These are phyloP conservation scores for Mycena sp. DNA, from an alignment of 1,284 basidiomycete genomes.

Conservation along the genomic window DNA sequence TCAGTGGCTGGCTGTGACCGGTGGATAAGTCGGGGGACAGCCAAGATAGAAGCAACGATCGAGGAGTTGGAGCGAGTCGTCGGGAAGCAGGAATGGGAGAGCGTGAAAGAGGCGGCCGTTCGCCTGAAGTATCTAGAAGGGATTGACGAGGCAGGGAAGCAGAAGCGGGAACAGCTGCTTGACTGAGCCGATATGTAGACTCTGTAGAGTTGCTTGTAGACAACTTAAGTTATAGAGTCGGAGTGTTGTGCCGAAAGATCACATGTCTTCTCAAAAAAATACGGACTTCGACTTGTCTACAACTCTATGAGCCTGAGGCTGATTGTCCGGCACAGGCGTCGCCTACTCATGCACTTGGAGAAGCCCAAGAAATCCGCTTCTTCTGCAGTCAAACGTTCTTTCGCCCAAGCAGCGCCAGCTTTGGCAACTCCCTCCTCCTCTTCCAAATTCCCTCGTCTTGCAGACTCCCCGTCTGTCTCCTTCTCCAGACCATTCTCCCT, in stretches of 20 bases:
- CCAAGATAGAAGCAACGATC: conserved; percentile 59
- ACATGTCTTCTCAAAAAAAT: neutral
- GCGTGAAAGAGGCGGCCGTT: conserved; percentile 69
- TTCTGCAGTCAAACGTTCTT: conserved; percentile 51
- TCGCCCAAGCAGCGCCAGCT: conserved; percentile 35
- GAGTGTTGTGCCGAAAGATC: neutral
- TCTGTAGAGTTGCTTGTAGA: neutral
- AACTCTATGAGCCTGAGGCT: conserved; percentile 59
- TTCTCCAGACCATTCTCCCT: conserved; percentile 29
- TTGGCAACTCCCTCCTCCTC: conserved; percentile 13
- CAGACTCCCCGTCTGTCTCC: conserved; percentile 35
- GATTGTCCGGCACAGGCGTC: conserved; percentile 55
- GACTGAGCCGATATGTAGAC: neutral
- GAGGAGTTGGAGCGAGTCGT: conserved; percentile 62
- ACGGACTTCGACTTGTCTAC: neutral
- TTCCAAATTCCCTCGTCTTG: conserved; percentile 41
- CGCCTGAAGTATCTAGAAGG: conserved; percentile 82
- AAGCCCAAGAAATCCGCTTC: conserved; percentile 37
- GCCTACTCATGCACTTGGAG: conserved; percentile 67
- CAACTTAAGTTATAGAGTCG: neutral
- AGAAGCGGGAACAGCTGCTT: conserved; percentile 49
- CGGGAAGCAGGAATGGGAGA: conserved; percentile 60
- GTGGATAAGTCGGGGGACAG: conserved; percentile 47
- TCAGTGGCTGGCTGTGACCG: neutral
- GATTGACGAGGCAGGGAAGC: conserved; percentile 75